Percentiles rank a stretch among this genome's conserved stretches.
Conservation (phyloP, 139 green algal species). For the Marvania coccoides region DNA sequence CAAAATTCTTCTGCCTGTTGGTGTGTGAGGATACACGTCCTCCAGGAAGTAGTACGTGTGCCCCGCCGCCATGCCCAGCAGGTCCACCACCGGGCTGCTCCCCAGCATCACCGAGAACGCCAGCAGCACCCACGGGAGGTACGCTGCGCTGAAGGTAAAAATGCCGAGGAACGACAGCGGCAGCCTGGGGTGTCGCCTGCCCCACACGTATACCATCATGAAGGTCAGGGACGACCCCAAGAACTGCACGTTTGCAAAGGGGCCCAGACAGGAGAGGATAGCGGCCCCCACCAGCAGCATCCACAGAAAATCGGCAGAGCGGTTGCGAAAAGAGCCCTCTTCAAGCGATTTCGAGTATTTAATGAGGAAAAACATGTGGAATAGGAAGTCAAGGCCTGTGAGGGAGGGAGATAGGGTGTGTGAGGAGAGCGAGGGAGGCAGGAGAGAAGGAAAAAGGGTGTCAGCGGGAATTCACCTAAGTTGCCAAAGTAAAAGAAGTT, state of each 20-base stretch:
- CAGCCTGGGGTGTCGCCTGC: constrained; percentile 81
- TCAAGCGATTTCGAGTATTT: constrained; percentile 96
- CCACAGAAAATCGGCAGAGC: constrained; percentile 93
- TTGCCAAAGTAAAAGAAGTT: constrained; percentile 99
- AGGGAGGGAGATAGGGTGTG: background rate
- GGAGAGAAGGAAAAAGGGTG: background rate
- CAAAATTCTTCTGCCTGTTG: background rate
- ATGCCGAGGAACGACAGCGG: constrained; percentile 94
- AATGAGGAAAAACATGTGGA: constrained; percentile 99
- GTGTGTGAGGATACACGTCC: constrained; percentile 90
- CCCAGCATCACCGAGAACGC: constrained; percentile 89
- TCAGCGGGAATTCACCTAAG: constrained; percentile 53
- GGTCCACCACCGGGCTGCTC: constrained; percentile 76
- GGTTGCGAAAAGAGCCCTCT: constrained; percentile 88
- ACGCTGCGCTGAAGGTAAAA: constrained; percentile 98
- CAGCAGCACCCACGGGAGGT: constrained; percentile 97
- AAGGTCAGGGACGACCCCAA: constrained; percentile 93
- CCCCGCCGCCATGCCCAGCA: constrained; percentile 89
- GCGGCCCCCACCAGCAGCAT: constrained; percentile 91
- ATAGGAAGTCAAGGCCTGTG: constrained; percentile 96
- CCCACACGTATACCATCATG: constrained; percentile 99
- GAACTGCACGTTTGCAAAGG: constrained; percentile 93
- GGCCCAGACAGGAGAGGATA: constrained; percentile 71
- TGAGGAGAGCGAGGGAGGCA: background rate
- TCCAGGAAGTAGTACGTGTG: constrained; percentile 97